Evolutionary conservation across 306 rosid species (phyloP).

Genomic region (Cucumis hystrix): DNA sequence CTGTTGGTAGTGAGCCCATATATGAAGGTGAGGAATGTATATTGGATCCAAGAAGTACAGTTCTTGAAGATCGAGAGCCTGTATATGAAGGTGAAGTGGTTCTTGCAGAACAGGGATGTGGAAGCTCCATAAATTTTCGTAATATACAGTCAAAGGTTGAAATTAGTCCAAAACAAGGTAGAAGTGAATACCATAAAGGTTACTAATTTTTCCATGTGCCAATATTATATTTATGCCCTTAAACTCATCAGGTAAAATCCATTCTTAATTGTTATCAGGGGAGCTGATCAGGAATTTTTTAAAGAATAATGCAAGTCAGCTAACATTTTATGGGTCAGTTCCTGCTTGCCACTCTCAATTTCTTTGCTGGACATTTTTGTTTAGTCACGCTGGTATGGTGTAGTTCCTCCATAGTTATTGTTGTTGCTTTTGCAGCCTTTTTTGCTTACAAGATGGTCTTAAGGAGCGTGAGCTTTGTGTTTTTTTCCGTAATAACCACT

Average conservation of each 20-base stretch:
- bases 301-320: conserved; percentile 85
- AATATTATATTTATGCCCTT: conserved; percentile 9
- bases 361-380: conserved; percentile 6
- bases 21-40: conserved; percentile 98
- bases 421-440: conserved; percentile 54
- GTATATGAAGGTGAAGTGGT: conserved; percentile 89
- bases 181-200: neutral
- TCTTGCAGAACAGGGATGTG: conserved; percentile 76
- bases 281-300: conserved; percentile 68
- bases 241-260: conserved; percentile 1
- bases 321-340: conserved; percentile 77
- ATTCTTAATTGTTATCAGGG: conserved; percentile 39
- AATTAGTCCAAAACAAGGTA: conserved; percentile 70
- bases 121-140: conserved; percentile 31
- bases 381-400: conserved; percentile 5
- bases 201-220: neutral
- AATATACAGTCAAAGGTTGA: conserved; percentile 38
- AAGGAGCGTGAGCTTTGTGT: conserved; percentile 93
- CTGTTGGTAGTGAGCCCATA: conserved; percentile 68
- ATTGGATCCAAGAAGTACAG: conserved; percentile 31
- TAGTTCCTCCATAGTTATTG: conserved; percentile 1
- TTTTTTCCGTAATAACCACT: conserved; percentile 95
- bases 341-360: neutral
- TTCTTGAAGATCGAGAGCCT: conserved; percentile 59
- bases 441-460: conserved; percentile 91